Evolutionary conservation across 139 green algal genomes (phyloP).

Genomic region (Eudorina sp.): DNA sequence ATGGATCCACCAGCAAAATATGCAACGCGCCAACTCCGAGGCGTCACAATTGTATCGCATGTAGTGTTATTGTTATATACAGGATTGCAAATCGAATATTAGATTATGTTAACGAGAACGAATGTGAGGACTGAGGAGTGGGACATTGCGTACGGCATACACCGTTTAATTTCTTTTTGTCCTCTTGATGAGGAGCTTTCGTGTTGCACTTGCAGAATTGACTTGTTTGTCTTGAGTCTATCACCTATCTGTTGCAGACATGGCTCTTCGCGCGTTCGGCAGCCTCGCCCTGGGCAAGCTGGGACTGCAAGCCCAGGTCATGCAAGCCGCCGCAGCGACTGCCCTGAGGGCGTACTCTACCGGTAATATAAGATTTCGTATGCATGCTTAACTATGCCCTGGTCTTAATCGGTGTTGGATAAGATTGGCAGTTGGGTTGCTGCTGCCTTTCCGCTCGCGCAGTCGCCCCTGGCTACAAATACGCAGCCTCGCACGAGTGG

Average conservation of each 20-base stretch:
- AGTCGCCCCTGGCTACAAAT: conserved; percentile 83
- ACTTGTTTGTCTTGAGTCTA: no score
- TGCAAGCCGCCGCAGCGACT: neutral
- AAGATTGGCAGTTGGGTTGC: neutral
- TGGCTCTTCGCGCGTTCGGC: conserved; percentile 56
- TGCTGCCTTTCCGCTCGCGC: neutral
- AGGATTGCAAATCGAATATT: neutral
- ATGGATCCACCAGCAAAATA: neutral
- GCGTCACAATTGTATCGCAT: neutral
- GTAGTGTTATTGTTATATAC: neutral
- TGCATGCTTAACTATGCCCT: neutral
- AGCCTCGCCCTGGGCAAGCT: conserved; percentile 18
- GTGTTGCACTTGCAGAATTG: neutral
- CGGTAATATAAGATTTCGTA: neutral
- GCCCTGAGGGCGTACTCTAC: conserved; percentile 28
- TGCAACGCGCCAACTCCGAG: neutral
- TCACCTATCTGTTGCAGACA: conserved; percentile 17
- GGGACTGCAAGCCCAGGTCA: conserved; percentile 48
- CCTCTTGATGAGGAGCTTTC: neutral
- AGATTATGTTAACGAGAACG: neutral
- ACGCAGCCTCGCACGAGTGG: conserved; percentile 90
- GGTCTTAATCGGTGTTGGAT: neutral
- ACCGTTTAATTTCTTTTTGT: neutral
- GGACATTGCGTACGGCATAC: neutral
- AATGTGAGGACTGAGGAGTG: neutral